phyloP scores from a whole-genome alignment of 306 rosid genomes.

The Biancaea sappan region DNA sequence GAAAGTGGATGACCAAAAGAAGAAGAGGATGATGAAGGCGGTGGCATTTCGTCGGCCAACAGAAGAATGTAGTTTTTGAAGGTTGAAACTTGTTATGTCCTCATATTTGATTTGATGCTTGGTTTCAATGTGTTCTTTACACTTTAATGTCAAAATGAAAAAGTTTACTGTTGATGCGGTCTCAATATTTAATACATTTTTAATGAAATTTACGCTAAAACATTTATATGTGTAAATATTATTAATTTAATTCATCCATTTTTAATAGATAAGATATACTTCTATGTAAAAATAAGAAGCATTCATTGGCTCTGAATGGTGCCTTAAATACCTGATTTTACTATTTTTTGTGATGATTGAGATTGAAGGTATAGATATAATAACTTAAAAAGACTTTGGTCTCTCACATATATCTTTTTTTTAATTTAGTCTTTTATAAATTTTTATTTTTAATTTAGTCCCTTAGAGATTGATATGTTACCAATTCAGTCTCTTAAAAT shows the following conservation, averaged over 20 bases:
- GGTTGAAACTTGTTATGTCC: not conserved
- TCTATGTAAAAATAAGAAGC: not conserved
- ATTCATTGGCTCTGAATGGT: not conserved
- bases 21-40: no score
- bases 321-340: not conserved
- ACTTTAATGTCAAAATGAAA: not conserved
- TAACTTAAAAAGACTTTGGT: no score
- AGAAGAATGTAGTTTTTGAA: not conserved
- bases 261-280: not conserved
- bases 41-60: slow-evolving; percentile 15
- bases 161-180: not conserved
- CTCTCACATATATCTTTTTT: no score
- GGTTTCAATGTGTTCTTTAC: not conserved
- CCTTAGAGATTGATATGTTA: no score
- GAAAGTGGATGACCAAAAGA: no score
- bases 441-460: no score
- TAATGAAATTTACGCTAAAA: not conserved
- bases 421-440: no score
- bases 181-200: not conserved
- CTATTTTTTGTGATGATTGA: not conserved
- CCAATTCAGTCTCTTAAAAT: no score
- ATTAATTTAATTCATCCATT: not conserved
- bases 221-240: no score
- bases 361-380: not conserved
- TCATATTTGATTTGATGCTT: not conserved